Percentiles rank a stretch among this genome's conserved stretches.
Evolutionary conservation across 1,284 basidiomycete genomes (phyloP).

Genomic region (Chalciporus sp.): DNA sequence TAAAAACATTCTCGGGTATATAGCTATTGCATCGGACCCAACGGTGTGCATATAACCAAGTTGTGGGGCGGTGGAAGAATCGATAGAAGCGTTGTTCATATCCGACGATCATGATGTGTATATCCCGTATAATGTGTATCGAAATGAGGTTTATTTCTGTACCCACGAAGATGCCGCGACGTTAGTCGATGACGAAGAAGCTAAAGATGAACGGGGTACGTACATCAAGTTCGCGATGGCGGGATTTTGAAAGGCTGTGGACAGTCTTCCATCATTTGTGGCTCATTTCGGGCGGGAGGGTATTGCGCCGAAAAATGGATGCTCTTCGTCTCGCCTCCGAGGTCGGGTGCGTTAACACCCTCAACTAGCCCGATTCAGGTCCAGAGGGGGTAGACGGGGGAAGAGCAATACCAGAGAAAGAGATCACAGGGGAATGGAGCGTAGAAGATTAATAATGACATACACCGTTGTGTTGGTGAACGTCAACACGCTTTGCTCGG

Average conservation of each 20-base stretch:
- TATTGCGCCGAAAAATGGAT: not conserved
- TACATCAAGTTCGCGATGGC: not conserved
- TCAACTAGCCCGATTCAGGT: not conserved
- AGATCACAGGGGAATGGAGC: too few species aligned
- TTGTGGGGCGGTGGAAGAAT: not conserved
- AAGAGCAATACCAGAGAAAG: not conserved
- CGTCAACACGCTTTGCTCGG: not conserved
- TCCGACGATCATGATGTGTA: not conserved
- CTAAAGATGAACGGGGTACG: not conserved
- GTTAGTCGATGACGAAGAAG: not conserved
- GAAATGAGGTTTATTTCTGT: not conserved
- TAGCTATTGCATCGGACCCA: constrained; percentile 35
- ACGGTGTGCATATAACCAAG: constrained; percentile 32
- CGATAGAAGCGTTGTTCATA: constrained; percentile 6
- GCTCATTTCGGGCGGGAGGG: not conserved
- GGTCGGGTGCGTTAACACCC: too few species aligned
- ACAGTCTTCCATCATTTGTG: not conserved
- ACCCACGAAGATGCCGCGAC: not conserved
- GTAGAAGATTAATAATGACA: too few species aligned
- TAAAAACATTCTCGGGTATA: constrained; percentile 2
- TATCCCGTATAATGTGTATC: not conserved
- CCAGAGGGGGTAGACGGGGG: not conserved
- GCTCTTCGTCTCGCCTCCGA: not conserved
- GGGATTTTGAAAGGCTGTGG: not conserved
- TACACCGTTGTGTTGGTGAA: too few species aligned